Percentiles rank a stretch among this genome's conserved stretches.
phyloP scores from a whole-genome alignment of 2,329 filamentous ascomycete species.

The Pyrenophora seminiperda region DNA sequence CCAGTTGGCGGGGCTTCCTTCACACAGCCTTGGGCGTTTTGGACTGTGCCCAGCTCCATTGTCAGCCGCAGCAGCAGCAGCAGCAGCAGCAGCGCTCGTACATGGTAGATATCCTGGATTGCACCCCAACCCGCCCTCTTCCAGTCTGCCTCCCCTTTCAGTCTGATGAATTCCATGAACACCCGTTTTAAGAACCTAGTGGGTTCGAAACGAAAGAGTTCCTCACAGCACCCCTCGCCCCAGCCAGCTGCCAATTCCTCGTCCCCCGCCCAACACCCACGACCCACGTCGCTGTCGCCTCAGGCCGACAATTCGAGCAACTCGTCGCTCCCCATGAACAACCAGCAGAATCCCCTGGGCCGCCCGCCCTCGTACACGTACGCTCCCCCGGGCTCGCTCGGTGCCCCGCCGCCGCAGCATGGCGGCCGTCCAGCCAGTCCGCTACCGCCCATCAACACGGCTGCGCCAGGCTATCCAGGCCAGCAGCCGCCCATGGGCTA shows the following conservation, averaged over 20 bases:
- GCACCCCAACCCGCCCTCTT: conserved; percentile 32
- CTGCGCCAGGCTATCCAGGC: conserved; percentile 51
- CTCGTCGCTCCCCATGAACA: conserved; percentile 58
- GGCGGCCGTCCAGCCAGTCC: conserved; percentile 59
- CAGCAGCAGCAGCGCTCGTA: too few species aligned
- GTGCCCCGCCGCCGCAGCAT: conserved; percentile 37
- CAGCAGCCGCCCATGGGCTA: conserved; percentile 50
- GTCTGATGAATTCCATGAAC: conserved; percentile 78
- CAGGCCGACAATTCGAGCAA: conserved; percentile 48
- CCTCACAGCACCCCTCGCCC: conserved; percentile 57
- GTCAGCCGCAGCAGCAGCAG: conserved; percentile 37
- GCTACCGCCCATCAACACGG: conserved; percentile 62
- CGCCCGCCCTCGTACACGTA: conserved; percentile 69
- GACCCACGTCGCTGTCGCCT: conserved; percentile 48
- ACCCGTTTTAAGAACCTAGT: conserved; percentile 78
- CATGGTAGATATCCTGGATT: conserved; percentile 31
- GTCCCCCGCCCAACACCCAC: conserved; percentile 46
- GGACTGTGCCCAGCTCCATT: conserved; percentile 28
- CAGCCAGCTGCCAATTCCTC: conserved; percentile 41
- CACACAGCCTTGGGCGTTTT: conserved; percentile 25
- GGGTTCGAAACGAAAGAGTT: conserved; percentile 77
- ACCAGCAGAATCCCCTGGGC: conserved; percentile 58
- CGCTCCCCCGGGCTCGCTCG: conserved; percentile 50
- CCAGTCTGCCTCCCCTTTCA: conserved; percentile 25
- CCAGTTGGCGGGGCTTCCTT: conserved; percentile 19